Base-by-base conservation (phyloP, 148 eudicot species). In the Selenicereus undatus region DNA sequence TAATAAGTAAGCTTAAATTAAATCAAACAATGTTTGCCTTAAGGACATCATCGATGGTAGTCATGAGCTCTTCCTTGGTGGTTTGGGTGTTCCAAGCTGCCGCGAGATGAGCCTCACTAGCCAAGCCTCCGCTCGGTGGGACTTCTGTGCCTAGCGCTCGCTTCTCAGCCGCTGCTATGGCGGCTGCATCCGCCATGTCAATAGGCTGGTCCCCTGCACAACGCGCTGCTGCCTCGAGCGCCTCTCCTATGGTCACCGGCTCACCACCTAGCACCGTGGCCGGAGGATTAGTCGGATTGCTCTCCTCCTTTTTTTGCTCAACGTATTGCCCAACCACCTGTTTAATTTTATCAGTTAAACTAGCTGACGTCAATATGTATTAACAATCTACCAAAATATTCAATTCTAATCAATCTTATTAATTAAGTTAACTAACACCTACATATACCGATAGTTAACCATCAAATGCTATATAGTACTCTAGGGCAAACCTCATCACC, bases 231-330 rank as follows among this genome's bases (percentile, higher is more conserved):
- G 86, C 83, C 62, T 84, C 86, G 6, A 84, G 51, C 16, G 84
- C 86, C 30, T 81, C 86, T 18, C 86, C 86, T 16, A 84, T 81
- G 13, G 86, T 84, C 29, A 84, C 71, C 1, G 70, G 21, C 8
- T 71, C 71, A 65, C 21, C 73, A 3, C 4, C 54, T 6, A 35
- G 48, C 21, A 0, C 66, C 26, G 21, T 16, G 29, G 50, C n/a
- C 0, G 64, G 42, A 14, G 29, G 71, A 5, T 51, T 6, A 54
- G 30, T 42, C 22, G 14, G 13, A 1, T 20, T 17, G 5, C 35
- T 43, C 26, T 64, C 76, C 4, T 14, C 39, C 13, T 20, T n/a
- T 24, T 75, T 71, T 9, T 75, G 84, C 10, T 82, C 84, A 17
- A 82, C 76, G 56, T 70, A 82, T 71, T 82, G 80, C 29, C 84